These are phyloP conservation scores for Fusarium tuaranense DNA, from an alignment of 2,329 filamentous ascomycete genomes.

Conservation along the genomic window DNA sequence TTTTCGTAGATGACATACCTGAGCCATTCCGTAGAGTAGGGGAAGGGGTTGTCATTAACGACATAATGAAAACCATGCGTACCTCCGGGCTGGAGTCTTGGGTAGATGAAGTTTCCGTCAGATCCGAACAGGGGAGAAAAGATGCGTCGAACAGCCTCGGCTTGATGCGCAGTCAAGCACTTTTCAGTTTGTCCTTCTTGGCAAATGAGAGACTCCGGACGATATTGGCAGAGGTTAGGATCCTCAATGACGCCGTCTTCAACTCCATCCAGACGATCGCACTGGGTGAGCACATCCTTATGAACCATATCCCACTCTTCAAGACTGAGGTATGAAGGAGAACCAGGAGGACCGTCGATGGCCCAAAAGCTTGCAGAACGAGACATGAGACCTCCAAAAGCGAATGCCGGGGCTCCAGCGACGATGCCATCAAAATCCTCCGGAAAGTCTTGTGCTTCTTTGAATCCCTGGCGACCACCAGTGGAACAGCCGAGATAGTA, in stretches of 20 bases:
- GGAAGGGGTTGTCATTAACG: background rate
- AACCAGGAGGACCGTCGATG: constrained; percentile 13
- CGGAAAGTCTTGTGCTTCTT: constrained; percentile 64
- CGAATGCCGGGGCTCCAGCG: constrained; percentile 61
- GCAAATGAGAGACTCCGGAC: constrained; percentile 56
- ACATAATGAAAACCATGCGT: constrained; percentile 41
- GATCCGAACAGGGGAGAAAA: constrained; percentile 37
- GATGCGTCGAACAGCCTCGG: constrained; percentile 22
- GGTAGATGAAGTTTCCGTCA: constrained; percentile 45
- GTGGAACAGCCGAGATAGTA: constrained; percentile 72
- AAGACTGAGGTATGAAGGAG: constrained; percentile 34
- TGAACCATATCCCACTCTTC: constrained; percentile 56
- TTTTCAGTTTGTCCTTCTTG: constrained; percentile 1
- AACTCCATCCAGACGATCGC: constrained; percentile 63
- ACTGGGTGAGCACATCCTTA: constrained; percentile 59
- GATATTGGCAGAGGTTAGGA: constrained; percentile 59
- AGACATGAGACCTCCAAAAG: constrained; percentile 46
- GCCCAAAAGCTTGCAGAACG: constrained; percentile 24
- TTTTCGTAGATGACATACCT: constrained; percentile 56
- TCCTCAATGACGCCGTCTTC: constrained; percentile 62
- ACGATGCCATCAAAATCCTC: constrained; percentile 66
- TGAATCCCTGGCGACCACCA: constrained; percentile 69
- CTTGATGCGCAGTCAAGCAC: constrained; percentile 21
- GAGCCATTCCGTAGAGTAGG: constrained; percentile 46
- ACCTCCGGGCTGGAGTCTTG: constrained; percentile 42